Evolutionary conservation across 139 green algal genomes (phyloP), one percentile per base, ranked within the genome.

Genomic region (Cymbomonas tetramitiformis): DNA sequence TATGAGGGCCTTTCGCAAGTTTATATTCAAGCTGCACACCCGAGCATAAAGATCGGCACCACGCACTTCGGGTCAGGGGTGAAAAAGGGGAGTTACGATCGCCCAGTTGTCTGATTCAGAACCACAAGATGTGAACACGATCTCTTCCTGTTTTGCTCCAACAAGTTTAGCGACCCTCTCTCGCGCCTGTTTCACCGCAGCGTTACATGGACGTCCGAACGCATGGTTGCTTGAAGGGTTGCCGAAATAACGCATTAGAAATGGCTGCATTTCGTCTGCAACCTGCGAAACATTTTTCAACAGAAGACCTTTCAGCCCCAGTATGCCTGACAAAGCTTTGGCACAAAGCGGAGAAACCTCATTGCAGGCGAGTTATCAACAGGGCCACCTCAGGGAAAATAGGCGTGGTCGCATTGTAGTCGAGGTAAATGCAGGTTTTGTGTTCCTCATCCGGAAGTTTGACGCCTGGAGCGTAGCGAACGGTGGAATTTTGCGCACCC

Each of bases 351-450:
- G n/a, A n/a, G n/a, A n/a, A n/a, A n/a, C n/a, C n/a, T n/a, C n/a
- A n/a, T n/a, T n/a, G n/a, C n/a, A n/a, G n/a, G n/a, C n/a, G n/a
- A n/a, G n/a, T n/a, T n/a, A n/a, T n/a, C n/a, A n/a, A n/a, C n/a
- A n/a, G n/a, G n/a, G n/a, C n/a, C 10, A 78, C 80, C 70, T 86
- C 69, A 6, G 68, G 70, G 21, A 67, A 83, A 0, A 86, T 76
- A 2, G 73, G 75, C 0, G 71, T 86, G 2, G 76, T 84, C 4
- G 62, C 71, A 62, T 81, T 83, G 46, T 76, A 77, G 28, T 85
- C 75, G 19, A 85, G 30, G 38, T 85, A 83, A 6, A 79, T 57
- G 49, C 68, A 77, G 24, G 32, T 49, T 1, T 28, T 18, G 29
- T 50, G 51, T n/a, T n/a, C n/a, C n/a, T n/a, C n/a, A n/a, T n/a